phyloP scores from a whole-genome alignment of 495 filamentous ascomycete species.

The Trichoderma reesei region DNA sequence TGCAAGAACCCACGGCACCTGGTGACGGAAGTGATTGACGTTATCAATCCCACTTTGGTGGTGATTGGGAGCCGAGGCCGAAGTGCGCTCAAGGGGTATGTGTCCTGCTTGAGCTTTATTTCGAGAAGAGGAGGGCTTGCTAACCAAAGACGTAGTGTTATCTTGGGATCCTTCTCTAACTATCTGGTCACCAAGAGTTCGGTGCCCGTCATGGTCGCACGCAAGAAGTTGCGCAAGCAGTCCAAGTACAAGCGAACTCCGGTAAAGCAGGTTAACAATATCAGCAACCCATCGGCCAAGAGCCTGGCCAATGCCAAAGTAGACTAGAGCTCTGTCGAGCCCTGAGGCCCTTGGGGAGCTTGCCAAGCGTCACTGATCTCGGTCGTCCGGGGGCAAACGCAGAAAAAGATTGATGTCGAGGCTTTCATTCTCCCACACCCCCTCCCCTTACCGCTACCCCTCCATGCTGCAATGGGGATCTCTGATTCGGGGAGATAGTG shows the following conservation, averaged over 20 bases:
- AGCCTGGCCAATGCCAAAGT: slow-evolving; percentile 57
- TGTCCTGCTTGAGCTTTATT: slow-evolving; percentile 12
- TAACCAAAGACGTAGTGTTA: slow-evolving; percentile 45
- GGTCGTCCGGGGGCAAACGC: neutral
- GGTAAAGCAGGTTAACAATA: slow-evolving; percentile 61
- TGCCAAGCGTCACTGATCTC: neutral
- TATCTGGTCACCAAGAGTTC: slow-evolving; percentile 93
- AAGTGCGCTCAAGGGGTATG: slow-evolving; percentile 87
- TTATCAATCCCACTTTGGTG: slow-evolving; percentile 82
- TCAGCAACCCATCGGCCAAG: slow-evolving; percentile 50
- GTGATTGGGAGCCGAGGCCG: slow-evolving; percentile 84
- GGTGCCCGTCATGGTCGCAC: slow-evolving; percentile 90
- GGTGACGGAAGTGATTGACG: slow-evolving; percentile 85
- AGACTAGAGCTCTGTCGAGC: slow-evolving; percentile 35
- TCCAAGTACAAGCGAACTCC: slow-evolving; percentile 53
- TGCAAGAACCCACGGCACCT: slow-evolving; percentile 90
- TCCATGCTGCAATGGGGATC: neutral
- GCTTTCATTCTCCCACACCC: neutral
- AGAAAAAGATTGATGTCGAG: neutral
- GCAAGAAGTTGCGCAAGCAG: slow-evolving; percentile 68
- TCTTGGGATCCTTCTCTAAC: slow-evolving; percentile 92
- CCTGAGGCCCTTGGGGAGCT: neutral
- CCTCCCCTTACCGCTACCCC: neutral
- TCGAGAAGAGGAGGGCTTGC: slow-evolving; percentile 11
- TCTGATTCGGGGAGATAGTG: neutral